Evolutionary conservation across 441 rosid species (phyloP), one percentile per base, ranked within the genome.

Genomic region (Pelargonium fulgidum): DNA sequence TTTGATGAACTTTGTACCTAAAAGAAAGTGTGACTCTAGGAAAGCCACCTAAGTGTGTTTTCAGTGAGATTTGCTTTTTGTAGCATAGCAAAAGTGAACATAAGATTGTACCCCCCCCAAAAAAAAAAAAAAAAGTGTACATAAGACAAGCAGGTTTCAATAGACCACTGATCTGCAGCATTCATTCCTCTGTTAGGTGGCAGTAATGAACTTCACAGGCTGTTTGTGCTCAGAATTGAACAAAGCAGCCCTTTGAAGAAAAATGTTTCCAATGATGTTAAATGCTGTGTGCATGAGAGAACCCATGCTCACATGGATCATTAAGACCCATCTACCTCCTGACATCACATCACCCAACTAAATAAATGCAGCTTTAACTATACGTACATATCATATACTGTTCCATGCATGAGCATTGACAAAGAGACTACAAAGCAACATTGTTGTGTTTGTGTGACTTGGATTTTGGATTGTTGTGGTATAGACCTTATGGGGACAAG

Each of bases 361-460:
- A 62, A 63, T 83, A 75, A 83, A 80, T 83, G 84, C 81, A 62
- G 75, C 77, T 59, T 72, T 76, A 42, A 76, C 72, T 76, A 69
- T 54, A n/a, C 56, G n/a, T 48, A 48, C 17, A 50, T n/a, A 52
- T 36, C 41, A 36, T 29, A 44, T 12, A 47, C 13, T 47, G 14
- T n/a, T 52, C 5, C 2, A 6, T 52, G 59, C 59, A 14, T 52
- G 59, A 52, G n/a, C 59, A 52, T 52, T 47, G 14, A 11, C 9
- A 47, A 47, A 12, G 41, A 36, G 41, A 36, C 41, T 36, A 12
- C 14, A n/a, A 10, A 47, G 52, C 52, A 47, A 47, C 13, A 47
- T 16, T 52, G 59, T 14, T 52, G 59, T 52, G 19, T 52, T n/a
- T 17, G 9, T 10, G 52, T 47, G n/a, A n/a, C 59, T 52, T 52